Conservation (phyloP, 345 rosid species). For the Citrus sinensis region DVS_A1.0 CM039165.1:37752501-37753000, state of each 20-base stretch:
- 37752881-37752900: slow-evolving; percentile 56
- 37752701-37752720: slow-evolving; percentile 89
- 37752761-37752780: neutral
- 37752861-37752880: slow-evolving; percentile 77
- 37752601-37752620: neutral
- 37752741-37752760: slow-evolving; percentile 47
- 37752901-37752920: slow-evolving; percentile 5
- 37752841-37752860: slow-evolving; percentile 91
- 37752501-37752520: neutral
- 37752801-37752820: neutral
- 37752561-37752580: neutral
- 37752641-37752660: slow-evolving; percentile 9
- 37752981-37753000: neutral
- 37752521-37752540: neutral
- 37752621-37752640: slow-evolving; percentile 6
- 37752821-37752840: slow-evolving; percentile 68
- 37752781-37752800: slow-evolving; percentile 5
- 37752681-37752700: slow-evolving; percentile 76
- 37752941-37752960: neutral
- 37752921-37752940: slow-evolving; percentile 1
- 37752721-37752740: slow-evolving; percentile 80
- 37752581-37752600: neutral
- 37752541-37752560: neutral
- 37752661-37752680: slow-evolving; percentile 78
- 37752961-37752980: neutral